Conservation (phyloP, 2,329 filamentous ascomycete species). For the Leptographium procerum region DNA sequence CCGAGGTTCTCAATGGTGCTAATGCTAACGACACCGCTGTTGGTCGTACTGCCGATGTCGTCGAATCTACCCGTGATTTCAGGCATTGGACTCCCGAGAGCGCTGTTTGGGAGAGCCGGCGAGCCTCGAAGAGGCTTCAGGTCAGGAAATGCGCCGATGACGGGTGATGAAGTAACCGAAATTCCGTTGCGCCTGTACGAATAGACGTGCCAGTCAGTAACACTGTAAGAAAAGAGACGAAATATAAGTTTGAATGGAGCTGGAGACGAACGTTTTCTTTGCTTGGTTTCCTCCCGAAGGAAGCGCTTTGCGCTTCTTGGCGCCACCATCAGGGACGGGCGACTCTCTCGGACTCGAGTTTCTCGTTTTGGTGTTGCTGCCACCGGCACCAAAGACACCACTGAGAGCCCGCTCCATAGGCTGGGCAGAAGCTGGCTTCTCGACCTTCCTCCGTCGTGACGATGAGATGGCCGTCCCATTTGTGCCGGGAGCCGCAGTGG, state of each 20-base stretch:
- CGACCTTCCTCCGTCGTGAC: conserved; percentile 73
- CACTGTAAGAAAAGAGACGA: conserved; percentile 19
- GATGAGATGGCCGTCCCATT: conserved; percentile 34
- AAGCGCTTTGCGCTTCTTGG: conserved; percentile 61
- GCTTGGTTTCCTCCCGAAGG: conserved; percentile 54
- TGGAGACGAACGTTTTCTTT: conserved; percentile 59
- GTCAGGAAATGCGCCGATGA: conserved; percentile 58
- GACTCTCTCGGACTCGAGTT: conserved; percentile 57
- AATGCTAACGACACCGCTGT: neutral
- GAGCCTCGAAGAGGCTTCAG: conserved; percentile 40
- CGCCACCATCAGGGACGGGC: conserved; percentile 49
- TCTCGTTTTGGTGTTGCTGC: conserved; percentile 40
- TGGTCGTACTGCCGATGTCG: neutral
- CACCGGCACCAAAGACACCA: conserved; percentile 31
- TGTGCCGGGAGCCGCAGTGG: conserved; percentile 30
- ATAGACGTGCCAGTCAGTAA: conserved; percentile 8
- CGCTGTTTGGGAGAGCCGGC: conserved; percentile 40
- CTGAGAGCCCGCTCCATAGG: conserved; percentile 60
- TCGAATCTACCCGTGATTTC: neutral
- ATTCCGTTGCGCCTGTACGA: conserved; percentile 26
- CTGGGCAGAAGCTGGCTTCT: conserved; percentile 37
- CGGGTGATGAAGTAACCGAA: conserved; percentile 63
- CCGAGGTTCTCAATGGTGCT: neutral
- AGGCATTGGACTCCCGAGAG: neutral
- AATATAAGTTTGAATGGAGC: neutral